Conservation (phyloP, 1,284 basidiomycete species). For the Kwoniella shivajii region DNA sequence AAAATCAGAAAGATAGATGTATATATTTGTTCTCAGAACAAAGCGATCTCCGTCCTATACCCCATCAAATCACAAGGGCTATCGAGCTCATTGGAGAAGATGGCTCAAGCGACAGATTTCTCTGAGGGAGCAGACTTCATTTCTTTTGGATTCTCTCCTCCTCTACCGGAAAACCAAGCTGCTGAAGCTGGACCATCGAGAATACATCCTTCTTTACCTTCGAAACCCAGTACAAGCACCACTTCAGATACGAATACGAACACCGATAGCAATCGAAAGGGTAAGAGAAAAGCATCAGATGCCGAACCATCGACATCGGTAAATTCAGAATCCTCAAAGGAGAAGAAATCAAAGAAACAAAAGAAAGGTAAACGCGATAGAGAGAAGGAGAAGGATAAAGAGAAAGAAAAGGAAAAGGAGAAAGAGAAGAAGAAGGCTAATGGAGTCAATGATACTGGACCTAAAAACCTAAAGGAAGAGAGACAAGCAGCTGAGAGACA, state of each 20-base stretch:
- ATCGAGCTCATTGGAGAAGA: neutral
- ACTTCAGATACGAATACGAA: neutral
- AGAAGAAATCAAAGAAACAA: conserved; percentile 10
- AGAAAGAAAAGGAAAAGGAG: conserved; percentile 31
- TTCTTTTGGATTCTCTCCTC: conserved; percentile 55
- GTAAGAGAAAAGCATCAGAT: conserved; percentile 13
- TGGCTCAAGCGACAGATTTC: conserved; percentile 9
- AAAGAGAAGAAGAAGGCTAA: conserved; percentile 38
- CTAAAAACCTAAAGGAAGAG: conserved; percentile 65
- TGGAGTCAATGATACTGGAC: conserved; percentile 45
- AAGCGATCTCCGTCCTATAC: no score
- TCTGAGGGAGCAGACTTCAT: conserved; percentile 62
- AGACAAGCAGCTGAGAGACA: conserved; percentile 63
- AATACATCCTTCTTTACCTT: conserved; percentile 4
- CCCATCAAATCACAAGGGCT: no score
- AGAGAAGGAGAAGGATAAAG: conserved; percentile 20
- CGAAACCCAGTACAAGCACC: conserved; percentile 2
- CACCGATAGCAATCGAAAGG: conserved; percentile 2
- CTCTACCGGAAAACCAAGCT: no score
- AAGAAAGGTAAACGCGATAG: conserved; percentile 20
- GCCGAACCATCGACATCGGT: neutral
- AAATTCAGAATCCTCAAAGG: neutral
- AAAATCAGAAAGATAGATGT: no score
- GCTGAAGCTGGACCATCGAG: conserved; percentile 22
- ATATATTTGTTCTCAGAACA: no score